Base-by-base conservation (phyloP, 495 filamentous ascomycete species). In the Tuber calosporum region DNA sequence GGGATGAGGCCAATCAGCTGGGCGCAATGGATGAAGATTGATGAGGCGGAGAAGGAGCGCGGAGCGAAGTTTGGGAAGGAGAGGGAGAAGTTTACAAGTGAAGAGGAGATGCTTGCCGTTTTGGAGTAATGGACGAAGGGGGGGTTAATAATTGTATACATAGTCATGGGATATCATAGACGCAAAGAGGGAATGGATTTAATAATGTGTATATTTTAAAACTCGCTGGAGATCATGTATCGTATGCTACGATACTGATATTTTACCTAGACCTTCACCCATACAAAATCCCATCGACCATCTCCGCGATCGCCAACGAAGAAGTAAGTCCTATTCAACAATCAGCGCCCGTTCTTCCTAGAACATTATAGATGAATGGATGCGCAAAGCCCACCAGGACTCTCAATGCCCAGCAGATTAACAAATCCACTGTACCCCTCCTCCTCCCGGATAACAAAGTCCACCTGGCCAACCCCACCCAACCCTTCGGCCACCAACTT, bases 371-470 rank as follows among this genome's bases (percentile, higher is more conserved):
- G n/a, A 30, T 30, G n/a, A 13, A 30, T 58, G 13, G 9, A 22
- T 37, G 17, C 39, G 22, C 13, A 41, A 45, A 68, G 67, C 78
- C 37, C 43, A 68, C 95, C 96, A 0, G 95, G 95, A 84, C 92
- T 96, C 84, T 99, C 95, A 82, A 99, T 97, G 9, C 92, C 93
- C 79, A 98, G 80, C 76, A 97, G 82, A 83, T 98, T 97, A 34
- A 98, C 87, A 86, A 93, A 97, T n/a, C 93, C 93, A 26, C 87
- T 83, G 79, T 87, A 92, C 0, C 91, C 95, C 30, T 94, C 88
- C 83, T 97, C 95, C 80, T 88, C 88, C 76, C 86, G 83, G 67
- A 99, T 93, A 15, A 90, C 84, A 82, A 99, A 98, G 83, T 99
- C 95, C 78, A 90, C 84, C 76, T 97, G 95, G 37, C 85, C 88